phyloP scores from a whole-genome alignment of 441 rosid genomes.

The Brassica hybrid region DNA sequence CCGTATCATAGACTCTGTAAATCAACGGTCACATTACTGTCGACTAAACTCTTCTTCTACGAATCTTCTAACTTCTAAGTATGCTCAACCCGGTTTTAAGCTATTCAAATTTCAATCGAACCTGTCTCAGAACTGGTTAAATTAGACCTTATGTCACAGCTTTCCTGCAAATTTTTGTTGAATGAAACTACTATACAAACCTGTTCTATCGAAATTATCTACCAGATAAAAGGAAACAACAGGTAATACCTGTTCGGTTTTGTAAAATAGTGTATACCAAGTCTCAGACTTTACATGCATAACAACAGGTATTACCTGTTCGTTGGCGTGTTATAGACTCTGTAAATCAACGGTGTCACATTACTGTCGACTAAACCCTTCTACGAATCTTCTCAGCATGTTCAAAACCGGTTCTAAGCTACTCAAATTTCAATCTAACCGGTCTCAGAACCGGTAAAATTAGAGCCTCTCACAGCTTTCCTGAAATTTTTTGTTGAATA shows the following conservation, averaged over 20 bases:
- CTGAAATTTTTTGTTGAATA: background rate
- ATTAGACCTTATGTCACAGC: background rate
- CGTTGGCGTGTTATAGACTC: constrained; percentile 8
- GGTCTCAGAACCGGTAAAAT: background rate
- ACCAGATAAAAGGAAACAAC: background rate
- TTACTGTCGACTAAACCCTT: constrained; percentile 1
- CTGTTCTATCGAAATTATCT: background rate
- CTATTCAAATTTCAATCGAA: background rate
- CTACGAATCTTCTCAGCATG: constrained; percentile 9
- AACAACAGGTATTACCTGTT: constrained; percentile 12
- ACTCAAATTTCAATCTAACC: background rate
- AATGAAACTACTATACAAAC: background rate
- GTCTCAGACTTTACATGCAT: constrained; percentile 39
- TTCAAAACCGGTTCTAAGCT: constrained; percentile 15
- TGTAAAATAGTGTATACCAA: constrained; percentile 2
- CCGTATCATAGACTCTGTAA: constrained; percentile 12
- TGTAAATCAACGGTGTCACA: background rate
- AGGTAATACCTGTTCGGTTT: constrained; percentile 4
- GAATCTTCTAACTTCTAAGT: background rate
- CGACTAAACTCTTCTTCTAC: constrained; percentile 10
- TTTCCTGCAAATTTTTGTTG: background rate
- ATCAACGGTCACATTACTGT: background rate
- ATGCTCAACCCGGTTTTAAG: constrained; percentile 17
- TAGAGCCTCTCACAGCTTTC: background rate
- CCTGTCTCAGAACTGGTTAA: background rate